Conservation (phyloP, 2,329 filamentous ascomycete species). For the Paecilomyces formosus region DNA sequence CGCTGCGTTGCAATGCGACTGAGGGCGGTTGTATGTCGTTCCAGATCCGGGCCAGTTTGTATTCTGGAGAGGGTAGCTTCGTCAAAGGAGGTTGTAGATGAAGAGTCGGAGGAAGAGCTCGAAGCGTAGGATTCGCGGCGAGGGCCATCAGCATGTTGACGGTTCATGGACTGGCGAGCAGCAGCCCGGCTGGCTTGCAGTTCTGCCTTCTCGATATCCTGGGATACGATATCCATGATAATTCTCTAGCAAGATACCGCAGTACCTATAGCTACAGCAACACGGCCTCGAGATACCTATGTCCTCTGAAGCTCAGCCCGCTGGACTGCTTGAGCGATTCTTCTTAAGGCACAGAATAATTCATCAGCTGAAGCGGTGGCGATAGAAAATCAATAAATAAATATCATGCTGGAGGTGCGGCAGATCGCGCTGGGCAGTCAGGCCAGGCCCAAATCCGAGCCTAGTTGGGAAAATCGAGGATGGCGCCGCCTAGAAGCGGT, state of each 20-base stretch:
- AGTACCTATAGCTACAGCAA: not conserved
- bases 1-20: slow-evolving; percentile 34
- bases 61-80: slow-evolving; percentile 20
- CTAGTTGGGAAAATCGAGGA: not conserved
- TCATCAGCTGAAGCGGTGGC: not conserved
- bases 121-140: slow-evolving; percentile 12
- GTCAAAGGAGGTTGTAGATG: slow-evolving; percentile 13
- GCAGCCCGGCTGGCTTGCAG: slow-evolving; percentile 15
- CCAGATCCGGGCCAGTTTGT: slow-evolving; percentile 27
- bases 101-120: slow-evolving; percentile 14
- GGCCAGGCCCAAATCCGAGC: not conserved
- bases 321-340: not conserved
- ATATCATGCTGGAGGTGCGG: not conserved
- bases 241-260: not conserved
- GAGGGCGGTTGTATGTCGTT: slow-evolving; percentile 30
- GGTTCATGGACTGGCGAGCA: slow-evolving; percentile 9
- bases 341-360: not conserved
- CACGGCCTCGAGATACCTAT: not conserved
- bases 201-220: slow-evolving; percentile 31
- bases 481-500: not conserved
- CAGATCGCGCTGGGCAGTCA: not conserved
- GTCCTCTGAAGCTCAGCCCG: not conserved
- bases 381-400: not conserved
- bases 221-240: slow-evolving; percentile 29
- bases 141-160: slow-evolving; percentile 5